Base-by-base conservation (phyloP, 148 eudicot genomes). In the Fagopyrum homotropicum region DNA sequence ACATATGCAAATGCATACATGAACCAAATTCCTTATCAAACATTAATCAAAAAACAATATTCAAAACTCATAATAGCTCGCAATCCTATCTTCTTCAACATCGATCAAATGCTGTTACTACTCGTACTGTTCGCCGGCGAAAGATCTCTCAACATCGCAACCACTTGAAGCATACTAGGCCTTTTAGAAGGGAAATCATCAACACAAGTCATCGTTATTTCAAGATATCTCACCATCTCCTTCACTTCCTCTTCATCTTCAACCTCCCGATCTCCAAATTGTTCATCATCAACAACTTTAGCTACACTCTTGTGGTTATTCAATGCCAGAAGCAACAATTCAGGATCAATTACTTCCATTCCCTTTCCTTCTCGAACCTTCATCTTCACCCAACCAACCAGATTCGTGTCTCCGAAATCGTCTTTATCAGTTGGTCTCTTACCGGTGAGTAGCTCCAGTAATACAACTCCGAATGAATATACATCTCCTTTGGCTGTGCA, bases 401-500 rank as follows among this genome's bases (percentile, higher is more conserved):
- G 80, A 75, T 95, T 95, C 7, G 97, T 92, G 59, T 95, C 98
- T 14, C 98, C 98, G 44, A 95, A 95, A 75, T 95, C 98, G 1
- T 92, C 98, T 79, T 90, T 92, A 76, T 95, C 98, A 0, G 98
- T 95, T 14, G 98, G 98, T 72, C 97, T 80, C 80, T 85, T 92
- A 43, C 98, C 93, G 0, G 98, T 87, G 44, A 95, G 71, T 6
- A 95, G 83, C 82, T 95, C 98, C 75, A 95, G 72, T 4, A 95
- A 78, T 19, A 95, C 88, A 15, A 95, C 98, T 8, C 98, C 98
- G 1, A 92, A 88, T 2, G 96, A 90, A 75, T 95, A 95, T 8
- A 95, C 98, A 46, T 95, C 98, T 1, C 98, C 98, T 78, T 89
- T 95, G 52, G 97, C 85, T 4, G 97, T 92, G 90, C 98, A 95